Base-by-base conservation (phyloP, 1,284 basidiomycete genomes). In the Athelia sp. region DNA sequence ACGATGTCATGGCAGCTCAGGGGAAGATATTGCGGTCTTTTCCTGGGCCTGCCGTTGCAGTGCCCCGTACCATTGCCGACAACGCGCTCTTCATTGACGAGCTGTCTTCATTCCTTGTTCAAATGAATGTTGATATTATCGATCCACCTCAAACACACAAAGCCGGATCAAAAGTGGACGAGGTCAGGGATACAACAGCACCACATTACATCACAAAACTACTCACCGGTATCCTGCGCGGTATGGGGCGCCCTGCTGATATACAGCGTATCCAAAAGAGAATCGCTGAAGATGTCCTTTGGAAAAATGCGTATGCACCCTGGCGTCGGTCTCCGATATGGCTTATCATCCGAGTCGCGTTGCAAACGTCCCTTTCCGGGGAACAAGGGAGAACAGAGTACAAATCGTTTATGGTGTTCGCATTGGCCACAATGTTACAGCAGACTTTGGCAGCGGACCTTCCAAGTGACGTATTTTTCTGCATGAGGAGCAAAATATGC, bases 251-350 rank as follows among this genome's bases (percentile, higher is more conserved):
- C 4, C 53, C 50, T 19, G 57, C 62, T 4, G 58, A 67, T 6
- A 59, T 69, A 3, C 35, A 52, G 10, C 60, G 64, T 11, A 62
- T 73, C 46, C 54, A 51, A 9, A 78, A 78, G 55, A 64, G 70
- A 11, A 66, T 74, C 4, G 64, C 61, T 11, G 74, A 79, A 50
- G 72, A 79, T 21, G 67, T 77, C n/a, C 55, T 76, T 10, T 75
- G 69, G 68, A 31, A 65, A 4, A 48, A 61, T 29, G 60, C 68
- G 1, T 47, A 50, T 23, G 59, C 63, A 14, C 75, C 75, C 11
- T 78, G 76, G 75, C 59, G 73, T 21, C 58, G 76, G n/a, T 73
- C 73, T 3, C 60, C 72, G 0, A 52, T 74, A 1, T 78, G 73
- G 72, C 66, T 75, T 3, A 55, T 75, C n/a, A 58, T 76, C 31